Evolutionary conservation across 1,284 basidiomycete genomes (phyloP), one percentile per base, ranked within the genome.

Genomic region (Ganoderma resinaceum): DNA sequence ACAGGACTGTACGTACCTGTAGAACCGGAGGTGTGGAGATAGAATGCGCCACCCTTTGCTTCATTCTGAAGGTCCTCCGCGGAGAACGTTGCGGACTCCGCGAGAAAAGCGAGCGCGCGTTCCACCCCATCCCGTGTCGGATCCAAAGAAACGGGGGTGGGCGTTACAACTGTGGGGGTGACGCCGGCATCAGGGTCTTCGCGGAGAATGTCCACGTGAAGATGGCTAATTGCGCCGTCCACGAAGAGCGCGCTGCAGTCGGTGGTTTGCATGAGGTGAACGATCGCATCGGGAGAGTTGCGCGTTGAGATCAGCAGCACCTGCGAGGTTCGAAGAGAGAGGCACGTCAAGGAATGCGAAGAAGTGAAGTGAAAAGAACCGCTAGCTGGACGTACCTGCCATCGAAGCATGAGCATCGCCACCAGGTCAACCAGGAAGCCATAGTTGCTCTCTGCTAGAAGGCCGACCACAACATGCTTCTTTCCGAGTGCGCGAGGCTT

Each of bases 11-110:
- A 61, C 59, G 12, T n/a, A 68, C 67, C 67, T 20, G 67, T 68
- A 4, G 67, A 65, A 20, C 67, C 67, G 18, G 67, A 68, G 12
- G 67, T 65, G 63, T 68, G 67, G n/a, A 68, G 63, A 52, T 61
- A 68, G 59, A 64, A 62, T 7, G 57, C 67, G 9, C 62, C 67
- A 8, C 63, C 52, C 16, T 65, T 59, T 16, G 58, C 60, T 40
- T 68, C 67, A 4, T 52, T 65, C 31, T 55, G 33, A 31, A 67
- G 43, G 1, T 29, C 55, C 23, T 40, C 52, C 29, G 52, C n/a
- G 2, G 60, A n/a, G n/a, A 57, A 1, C 4, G n/a, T 29, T 20
- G 37, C 26, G 1, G 65, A 62, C 26, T 61, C 16, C 38, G 26
- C 49, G 31, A 66, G 60, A 52, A 62, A 66, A 1, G 46, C 37